phyloP scores from a whole-genome alignment of 2,329 filamentous ascomycete genomes.

The Aureobasidium vineae region DNA sequence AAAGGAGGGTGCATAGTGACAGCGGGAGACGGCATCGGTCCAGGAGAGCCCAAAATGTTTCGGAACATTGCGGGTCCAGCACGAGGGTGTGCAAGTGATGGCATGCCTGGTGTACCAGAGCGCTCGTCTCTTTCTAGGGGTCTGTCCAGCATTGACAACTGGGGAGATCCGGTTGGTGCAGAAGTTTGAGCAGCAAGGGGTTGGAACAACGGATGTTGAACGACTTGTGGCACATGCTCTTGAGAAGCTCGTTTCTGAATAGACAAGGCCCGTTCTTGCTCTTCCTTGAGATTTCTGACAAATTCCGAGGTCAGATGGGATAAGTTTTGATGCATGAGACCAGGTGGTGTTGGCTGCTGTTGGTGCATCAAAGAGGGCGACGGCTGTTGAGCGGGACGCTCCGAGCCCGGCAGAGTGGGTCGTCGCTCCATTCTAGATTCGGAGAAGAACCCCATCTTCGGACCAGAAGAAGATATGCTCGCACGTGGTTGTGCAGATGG shows the following conservation, averaged over 20 bases:
- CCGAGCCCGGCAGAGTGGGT: conserved; percentile 30
- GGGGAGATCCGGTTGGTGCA: conserved; percentile 1
- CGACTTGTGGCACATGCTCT: conserved; percentile 28
- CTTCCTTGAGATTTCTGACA: conserved; percentile 33
- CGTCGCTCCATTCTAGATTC: conserved; percentile 36
- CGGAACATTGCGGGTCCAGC: conserved; percentile 27
- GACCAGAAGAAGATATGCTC: conserved; percentile 34
- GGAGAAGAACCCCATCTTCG: conserved; percentile 36
- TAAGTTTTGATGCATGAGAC: conserved; percentile 28
- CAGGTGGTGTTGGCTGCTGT: conserved; percentile 30
- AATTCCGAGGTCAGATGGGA: conserved; percentile 26
- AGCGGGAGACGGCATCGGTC: conserved; percentile 24
- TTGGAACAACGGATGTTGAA: conserved; percentile 19
- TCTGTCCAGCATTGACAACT: conserved; percentile 31
- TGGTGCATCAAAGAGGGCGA: conserved; percentile 16
- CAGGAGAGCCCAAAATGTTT: conserved; percentile 28
- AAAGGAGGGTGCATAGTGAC: conserved; percentile 27
- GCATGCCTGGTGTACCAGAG: conserved; percentile 33
- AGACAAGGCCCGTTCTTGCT: conserved; percentile 38
- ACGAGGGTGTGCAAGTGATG: conserved; percentile 27
- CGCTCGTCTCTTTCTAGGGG: conserved; percentile 36
- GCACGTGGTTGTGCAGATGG: conserved; percentile 24
- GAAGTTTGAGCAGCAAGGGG: conserved; percentile 9
- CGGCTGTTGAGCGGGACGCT: conserved; percentile 22
- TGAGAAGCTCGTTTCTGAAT: conserved; percentile 31